phyloP scores from a whole-genome alignment of 2,329 filamentous ascomycete species.

The Cercospora janseana region DNA sequence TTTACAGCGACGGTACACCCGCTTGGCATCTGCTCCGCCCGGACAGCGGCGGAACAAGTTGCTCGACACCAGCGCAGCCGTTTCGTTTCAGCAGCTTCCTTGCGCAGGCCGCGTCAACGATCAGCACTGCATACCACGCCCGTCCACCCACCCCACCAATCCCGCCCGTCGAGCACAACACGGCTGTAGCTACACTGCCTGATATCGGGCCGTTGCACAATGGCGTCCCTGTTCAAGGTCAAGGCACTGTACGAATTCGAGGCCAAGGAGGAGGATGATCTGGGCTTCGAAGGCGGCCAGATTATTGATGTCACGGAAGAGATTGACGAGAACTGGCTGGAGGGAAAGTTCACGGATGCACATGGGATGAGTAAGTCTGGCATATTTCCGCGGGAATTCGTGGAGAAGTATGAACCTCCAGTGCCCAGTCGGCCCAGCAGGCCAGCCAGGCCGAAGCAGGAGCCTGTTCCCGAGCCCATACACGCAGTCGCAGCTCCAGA shows the following conservation, averaged over 20 bases:
- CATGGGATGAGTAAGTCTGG: conserved; percentile 73
- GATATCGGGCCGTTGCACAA: conserved; percentile 12
- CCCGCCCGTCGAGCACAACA: conserved; percentile 3
- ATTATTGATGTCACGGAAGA: conserved; percentile 90
- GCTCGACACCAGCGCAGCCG: conserved; percentile 6
- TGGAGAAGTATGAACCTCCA: conserved; percentile 90
- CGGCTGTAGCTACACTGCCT: conserved; percentile 12
- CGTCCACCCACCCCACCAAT: background rate
- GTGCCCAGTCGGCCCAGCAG: conserved; percentile 83
- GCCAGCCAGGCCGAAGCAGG: conserved; percentile 65
- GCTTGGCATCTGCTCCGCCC: background rate
- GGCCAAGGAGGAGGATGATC: conserved; percentile 91
- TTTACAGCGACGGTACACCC: background rate
- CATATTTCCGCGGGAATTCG: conserved; percentile 94
- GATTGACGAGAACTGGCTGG: conserved; percentile 93
- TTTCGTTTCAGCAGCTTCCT: conserved; percentile 13
- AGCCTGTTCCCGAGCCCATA: conserved; percentile 38
- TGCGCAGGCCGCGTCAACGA: conserved; percentile 14
- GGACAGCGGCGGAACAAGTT: conserved; percentile 3
- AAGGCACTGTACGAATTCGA: conserved; percentile 93
- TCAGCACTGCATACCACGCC: conserved; percentile 2
- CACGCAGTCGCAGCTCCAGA: conserved; percentile 29
- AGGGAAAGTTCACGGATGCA: conserved; percentile 79
- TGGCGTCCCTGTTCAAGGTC: conserved; percentile 71
- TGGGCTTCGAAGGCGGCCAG: conserved; percentile 80